Conservation (phyloP, 192 early-diverging fungal genomes). For the Gigaspora rosea region DNA sequence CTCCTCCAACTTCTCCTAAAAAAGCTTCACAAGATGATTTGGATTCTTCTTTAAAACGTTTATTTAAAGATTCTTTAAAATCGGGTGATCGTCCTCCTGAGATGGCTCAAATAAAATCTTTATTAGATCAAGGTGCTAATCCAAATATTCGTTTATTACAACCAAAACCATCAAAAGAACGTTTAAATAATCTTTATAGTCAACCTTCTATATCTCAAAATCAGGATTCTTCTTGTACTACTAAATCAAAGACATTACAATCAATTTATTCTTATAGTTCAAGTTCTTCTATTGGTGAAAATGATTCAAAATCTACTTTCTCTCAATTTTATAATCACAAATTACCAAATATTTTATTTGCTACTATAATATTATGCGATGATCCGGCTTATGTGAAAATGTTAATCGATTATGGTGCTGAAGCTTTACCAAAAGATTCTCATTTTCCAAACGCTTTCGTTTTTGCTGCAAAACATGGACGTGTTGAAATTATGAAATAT, state of each 20-base stretch:
- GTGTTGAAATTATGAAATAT: not conserved
- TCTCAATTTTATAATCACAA: not conserved
- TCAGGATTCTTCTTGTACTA: not conserved
- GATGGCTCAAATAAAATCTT: not conserved
- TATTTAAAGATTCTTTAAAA: conserved; percentile 10
- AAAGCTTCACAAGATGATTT: conserved; percentile 11
- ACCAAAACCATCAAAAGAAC: not conserved
- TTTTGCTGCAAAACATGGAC: not conserved
- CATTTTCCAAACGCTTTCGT: not conserved
- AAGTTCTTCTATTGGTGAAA: not conserved
- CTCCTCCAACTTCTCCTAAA: not conserved
- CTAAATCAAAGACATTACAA: not conserved
- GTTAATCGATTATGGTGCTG: not conserved
- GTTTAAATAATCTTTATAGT: no score
- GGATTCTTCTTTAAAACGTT: not conserved
- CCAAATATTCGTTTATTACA: not conserved
- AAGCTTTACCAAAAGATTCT: not conserved
- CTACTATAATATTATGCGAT: not conserved
- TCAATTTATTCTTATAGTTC: not conserved
- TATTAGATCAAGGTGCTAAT: conserved; percentile 6
- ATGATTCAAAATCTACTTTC: not conserved
- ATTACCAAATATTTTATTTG: conserved; percentile 2
- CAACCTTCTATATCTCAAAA: no score
- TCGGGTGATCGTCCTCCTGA: not conserved
- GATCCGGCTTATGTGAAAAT: not conserved